phyloP scores from a whole-genome alignment of 2,329 filamentous ascomycete species.

The Exserohilum rostratum region DNA sequence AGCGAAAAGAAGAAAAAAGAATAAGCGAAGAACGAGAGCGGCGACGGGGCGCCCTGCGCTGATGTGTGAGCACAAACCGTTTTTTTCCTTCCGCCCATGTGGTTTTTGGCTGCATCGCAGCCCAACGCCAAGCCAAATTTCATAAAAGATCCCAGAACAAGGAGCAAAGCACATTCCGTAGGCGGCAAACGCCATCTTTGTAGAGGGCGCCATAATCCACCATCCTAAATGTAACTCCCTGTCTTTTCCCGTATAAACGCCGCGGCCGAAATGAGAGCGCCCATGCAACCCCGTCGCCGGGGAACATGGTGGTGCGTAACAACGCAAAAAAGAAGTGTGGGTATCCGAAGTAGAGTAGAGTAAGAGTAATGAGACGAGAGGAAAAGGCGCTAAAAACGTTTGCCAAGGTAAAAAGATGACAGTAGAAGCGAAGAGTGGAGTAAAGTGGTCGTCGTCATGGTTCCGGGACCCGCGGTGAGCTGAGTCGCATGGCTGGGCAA shows the following conservation, averaged over 20 bases:
- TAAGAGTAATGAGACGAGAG: conserved; percentile 5
- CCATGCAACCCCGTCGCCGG: conserved; percentile 7
- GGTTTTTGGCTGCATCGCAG: conserved; percentile 10
- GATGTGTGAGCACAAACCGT: background rate
- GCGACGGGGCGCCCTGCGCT: background rate
- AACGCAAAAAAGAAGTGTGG: conserved; percentile 25
- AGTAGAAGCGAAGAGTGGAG: conserved; percentile 29
- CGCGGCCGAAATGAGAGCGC: conserved; percentile 23
- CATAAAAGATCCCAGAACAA: conserved; percentile 1
- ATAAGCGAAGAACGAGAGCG: conserved; percentile 1
- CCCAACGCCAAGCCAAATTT: conserved; percentile 14
- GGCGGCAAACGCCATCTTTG: conserved; percentile 7
- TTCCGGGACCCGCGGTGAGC: background rate
- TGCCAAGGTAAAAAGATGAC: conserved; percentile 24
- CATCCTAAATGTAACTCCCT: conserved; percentile 1
- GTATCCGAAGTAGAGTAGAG: conserved; percentile 26
- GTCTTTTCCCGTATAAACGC: conserved; percentile 26
- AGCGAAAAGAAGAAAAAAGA: conserved; percentile 6
- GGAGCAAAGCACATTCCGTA: conserved; percentile 7
- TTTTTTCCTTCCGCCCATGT: conserved; percentile 1
- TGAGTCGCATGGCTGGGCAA: conserved; percentile 1
- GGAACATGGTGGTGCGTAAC: conserved; percentile 8
- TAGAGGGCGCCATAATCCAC: background rate
- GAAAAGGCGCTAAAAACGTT: background rate
- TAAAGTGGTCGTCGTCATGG: conserved; percentile 1